phyloP scores from a whole-genome alignment of 1,139 yeast genomes.

The Pichia sp. region DNA sequence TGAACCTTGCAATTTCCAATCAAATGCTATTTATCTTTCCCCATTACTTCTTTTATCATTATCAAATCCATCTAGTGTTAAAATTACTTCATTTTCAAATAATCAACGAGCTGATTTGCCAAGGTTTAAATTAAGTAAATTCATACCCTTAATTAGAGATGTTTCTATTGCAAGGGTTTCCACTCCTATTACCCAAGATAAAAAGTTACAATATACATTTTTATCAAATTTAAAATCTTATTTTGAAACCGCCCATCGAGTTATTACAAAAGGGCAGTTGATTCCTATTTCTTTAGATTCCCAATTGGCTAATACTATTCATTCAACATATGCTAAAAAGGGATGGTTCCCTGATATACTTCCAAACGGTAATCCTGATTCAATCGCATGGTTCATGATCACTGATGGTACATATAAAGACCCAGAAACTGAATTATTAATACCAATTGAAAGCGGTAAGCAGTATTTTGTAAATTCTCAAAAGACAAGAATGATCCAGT shows the following conservation, averaged over 20 bases:
- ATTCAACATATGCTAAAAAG: slow-evolving; percentile 35
- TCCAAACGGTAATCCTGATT: slow-evolving; percentile 63
- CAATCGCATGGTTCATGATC: slow-evolving; percentile 79
- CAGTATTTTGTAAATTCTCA: slow-evolving; percentile 61
- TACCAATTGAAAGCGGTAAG: slow-evolving; percentile 27
- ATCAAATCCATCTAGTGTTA: slow-evolving; percentile 32
- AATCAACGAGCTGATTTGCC: slow-evolving; percentile 16
- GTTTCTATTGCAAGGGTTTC: slow-evolving; percentile 62
- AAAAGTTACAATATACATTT: slow-evolving; percentile 58
- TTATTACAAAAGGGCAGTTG: slow-evolving; percentile 56
- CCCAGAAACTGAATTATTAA: slow-evolving; percentile 23
- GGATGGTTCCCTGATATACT: slow-evolving; percentile 35
- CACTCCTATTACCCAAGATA: slow-evolving; percentile 66
- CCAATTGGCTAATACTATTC: slow-evolving; percentile 54
- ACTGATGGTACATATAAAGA: slow-evolving; percentile 41
- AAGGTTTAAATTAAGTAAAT: slow-evolving; percentile 14
- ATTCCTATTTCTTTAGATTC: slow-evolving; percentile 79
- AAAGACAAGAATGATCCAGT: slow-evolving; percentile 61
- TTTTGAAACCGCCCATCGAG: slow-evolving; percentile 53
- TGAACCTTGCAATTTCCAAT: slow-evolving; percentile 50
- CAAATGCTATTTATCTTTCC: slow-evolving; percentile 46
- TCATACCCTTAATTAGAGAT: slow-evolving; percentile 38
- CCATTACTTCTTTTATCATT: slow-evolving; percentile 59
- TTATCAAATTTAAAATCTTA: slow-evolving; percentile 55
- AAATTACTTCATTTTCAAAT: slow-evolving; percentile 9